Percentiles rank a stretch among this genome's conserved stretches.
phyloP scores from a whole-genome alignment of 2,329 filamentous ascomycete species.

The Chaetomium sp. region DNA sequence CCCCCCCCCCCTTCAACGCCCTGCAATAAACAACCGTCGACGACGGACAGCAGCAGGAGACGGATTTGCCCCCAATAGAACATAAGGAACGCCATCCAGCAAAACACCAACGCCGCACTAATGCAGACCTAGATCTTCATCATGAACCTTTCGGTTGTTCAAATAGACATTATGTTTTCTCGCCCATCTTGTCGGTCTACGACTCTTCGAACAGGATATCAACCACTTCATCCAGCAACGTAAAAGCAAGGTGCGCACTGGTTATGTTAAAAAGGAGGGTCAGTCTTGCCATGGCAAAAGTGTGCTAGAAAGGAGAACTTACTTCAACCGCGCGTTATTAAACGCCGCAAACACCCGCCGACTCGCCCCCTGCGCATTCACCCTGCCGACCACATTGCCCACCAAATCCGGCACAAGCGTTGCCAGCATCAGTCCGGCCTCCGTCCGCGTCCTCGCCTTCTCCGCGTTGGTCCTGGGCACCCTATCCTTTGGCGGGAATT shows the following conservation, averaged over 20 bases:
- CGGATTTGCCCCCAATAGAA: no score
- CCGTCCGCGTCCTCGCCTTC: conserved; percentile 72
- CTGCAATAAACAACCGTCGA: no score
- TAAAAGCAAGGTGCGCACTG: conserved; percentile 63
- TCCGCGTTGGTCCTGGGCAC: conserved; percentile 60
- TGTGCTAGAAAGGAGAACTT: conserved; percentile 34
- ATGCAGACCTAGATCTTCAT: background rate
- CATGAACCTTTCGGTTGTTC: background rate
- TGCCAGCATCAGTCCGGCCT: conserved; percentile 82
- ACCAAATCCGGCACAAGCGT: conserved; percentile 87
- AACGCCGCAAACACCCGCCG: conserved; percentile 82
- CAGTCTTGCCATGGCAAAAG: background rate
- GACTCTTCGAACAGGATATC: conserved; percentile 50
- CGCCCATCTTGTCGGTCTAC: conserved; percentile 7
- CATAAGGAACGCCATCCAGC: background rate
- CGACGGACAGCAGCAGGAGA: no score
- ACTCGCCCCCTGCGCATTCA: conserved; percentile 86
- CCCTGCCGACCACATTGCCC: conserved; percentile 84
- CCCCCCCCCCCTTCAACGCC: no score
- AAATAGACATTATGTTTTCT: conserved; percentile 4
- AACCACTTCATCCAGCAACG: conserved; percentile 64
- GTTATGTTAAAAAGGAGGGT: conserved; percentile 2
- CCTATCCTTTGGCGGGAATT: conserved; percentile 20
- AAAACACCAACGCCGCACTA: background rate
- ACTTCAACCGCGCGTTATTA: conserved; percentile 89